Evolutionary conservation across 106 monocot species (phyloP).

Genomic region (Alisma plantagoaquatica): DNA sequence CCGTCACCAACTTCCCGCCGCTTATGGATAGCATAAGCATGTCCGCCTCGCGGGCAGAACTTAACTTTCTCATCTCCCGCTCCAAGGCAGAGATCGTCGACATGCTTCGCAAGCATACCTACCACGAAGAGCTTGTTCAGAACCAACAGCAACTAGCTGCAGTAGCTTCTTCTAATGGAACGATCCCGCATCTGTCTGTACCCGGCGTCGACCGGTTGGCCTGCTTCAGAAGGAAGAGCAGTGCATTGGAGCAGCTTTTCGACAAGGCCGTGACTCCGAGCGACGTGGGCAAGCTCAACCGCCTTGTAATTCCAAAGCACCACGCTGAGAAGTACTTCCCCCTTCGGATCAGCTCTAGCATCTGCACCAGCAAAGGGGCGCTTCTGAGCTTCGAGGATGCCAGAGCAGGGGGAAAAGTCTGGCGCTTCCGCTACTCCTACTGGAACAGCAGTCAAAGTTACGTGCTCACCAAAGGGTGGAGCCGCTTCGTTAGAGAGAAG

Average conservation of each 20-base stretch:
- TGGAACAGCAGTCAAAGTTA: conserved; percentile 96
- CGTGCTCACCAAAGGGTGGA: conserved; percentile 86
- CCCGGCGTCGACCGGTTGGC: neutral
- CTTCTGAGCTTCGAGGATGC: conserved; percentile 60
- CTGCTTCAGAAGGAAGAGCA: neutral
- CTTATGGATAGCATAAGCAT: conserved; percentile 17
- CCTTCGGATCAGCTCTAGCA: conserved; percentile 5
- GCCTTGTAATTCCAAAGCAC: conserved; percentile 76
- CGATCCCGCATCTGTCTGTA: neutral
- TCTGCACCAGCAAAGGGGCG: conserved; percentile 32
- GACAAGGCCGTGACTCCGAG: conserved; percentile 67
- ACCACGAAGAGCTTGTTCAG: conserved; percentile 60
- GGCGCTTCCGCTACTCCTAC: conserved; percentile 81
- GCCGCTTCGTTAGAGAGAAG: conserved; percentile 83
- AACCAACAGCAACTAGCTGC: conserved; percentile 4
- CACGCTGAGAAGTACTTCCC: conserved; percentile 78
- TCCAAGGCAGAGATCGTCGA: conserved; percentile 78
- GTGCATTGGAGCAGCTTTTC: conserved; percentile 41
- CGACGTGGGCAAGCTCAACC: conserved; percentile 70
- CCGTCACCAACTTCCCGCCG: conserved; percentile 71
- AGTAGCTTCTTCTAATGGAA: neutral
- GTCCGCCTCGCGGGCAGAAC: conserved; percentile 38
- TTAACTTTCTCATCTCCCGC: conserved; percentile 43
- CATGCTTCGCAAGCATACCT: conserved; percentile 89
- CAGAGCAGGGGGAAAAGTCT: conserved; percentile 32